A percentile compares a stretch with the other conserved stretches of the same genome.
These are phyloP conservation scores for Erysimum cheiranthoides DNA, from an alignment of 345 rosid species.

Conservation along the genomic window DNA sequence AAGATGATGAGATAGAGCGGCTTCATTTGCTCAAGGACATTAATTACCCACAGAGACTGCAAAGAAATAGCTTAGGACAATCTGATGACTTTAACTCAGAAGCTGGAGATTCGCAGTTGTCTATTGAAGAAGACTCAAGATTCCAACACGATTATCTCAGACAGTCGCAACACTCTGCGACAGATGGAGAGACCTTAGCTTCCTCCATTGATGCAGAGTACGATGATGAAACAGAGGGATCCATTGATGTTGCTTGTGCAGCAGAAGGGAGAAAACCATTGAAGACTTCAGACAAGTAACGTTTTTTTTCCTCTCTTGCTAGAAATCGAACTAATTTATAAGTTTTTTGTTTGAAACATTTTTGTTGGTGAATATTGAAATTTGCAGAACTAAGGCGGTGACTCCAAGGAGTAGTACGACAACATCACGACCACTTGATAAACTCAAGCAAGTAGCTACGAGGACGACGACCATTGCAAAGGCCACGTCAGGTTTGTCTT, in stretches of 20 bases:
- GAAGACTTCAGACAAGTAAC: conserved; percentile 38
- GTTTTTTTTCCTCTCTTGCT: not conserved
- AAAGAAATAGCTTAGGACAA: conserved; percentile 37
- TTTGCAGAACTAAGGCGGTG: conserved; percentile 39
- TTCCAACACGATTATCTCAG: conserved; percentile 38
- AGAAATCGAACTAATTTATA: not conserved
- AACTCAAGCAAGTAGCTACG: conserved; percentile 41
- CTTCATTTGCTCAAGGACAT: conserved; percentile 73
- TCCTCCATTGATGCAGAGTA: conserved; percentile 34
- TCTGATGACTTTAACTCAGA: conserved; percentile 38
- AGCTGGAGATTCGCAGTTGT: conserved; percentile 29
- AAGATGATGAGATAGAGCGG: conserved; percentile 86
- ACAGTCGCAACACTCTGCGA: conserved; percentile 18
- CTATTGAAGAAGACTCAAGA: conserved; percentile 32
- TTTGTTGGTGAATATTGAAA: not conserved
- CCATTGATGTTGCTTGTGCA: conserved; percentile 26
- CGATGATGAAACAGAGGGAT: conserved; percentile 33
- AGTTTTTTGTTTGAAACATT: not conserved
- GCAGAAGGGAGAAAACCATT: conserved; percentile 41
- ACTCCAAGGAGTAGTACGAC: conserved; percentile 38
- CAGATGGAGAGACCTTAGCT: not conserved
- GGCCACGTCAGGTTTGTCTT: conserved; percentile 33
- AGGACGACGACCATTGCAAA: conserved; percentile 31
- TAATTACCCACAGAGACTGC: conserved; percentile 47
- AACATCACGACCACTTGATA: conserved; percentile 45